These are phyloP conservation scores for Gamarada debralockiae DNA, from an alignment of 495 filamentous ascomycete genomes.

Conservation along the genomic window DNA sequence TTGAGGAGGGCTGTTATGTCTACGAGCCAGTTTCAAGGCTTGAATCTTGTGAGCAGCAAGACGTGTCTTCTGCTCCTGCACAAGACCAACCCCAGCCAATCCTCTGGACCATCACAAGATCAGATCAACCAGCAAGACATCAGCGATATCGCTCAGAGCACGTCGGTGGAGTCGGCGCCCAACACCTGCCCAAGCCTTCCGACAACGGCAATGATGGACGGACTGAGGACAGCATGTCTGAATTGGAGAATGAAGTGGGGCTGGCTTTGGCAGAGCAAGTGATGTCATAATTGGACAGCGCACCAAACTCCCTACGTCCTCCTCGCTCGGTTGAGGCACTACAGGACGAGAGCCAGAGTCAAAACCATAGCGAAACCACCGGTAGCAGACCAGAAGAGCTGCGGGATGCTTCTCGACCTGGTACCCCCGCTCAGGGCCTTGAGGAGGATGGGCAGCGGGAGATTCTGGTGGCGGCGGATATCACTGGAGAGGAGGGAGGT, in stretches of 20 bases:
- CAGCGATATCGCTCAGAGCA: constrained; percentile 1
- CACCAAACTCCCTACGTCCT: constrained; percentile 3
- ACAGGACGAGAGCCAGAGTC: too few relatives aligned
- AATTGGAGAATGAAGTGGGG: constrained; percentile 4
- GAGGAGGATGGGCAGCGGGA: too few relatives aligned
- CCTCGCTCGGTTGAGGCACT: too few relatives aligned
- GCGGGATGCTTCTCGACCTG: too few relatives aligned
- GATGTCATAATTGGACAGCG: neutral
- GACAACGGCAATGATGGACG: constrained; percentile 2
- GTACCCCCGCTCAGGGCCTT: too few relatives aligned
- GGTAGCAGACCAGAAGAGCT: too few relatives aligned
- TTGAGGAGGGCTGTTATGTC: constrained; percentile 2
- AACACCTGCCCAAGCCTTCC: constrained; percentile 2
- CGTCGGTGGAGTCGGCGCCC: constrained; percentile 2
- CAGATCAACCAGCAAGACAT: neutral
- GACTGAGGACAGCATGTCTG: constrained; percentile 2
- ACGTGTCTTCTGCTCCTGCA: constrained; percentile 2
- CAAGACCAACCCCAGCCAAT: constrained; percentile 2
- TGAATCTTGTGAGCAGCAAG: too few relatives aligned
- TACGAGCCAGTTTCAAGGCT: neutral
- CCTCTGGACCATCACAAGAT: neutral
- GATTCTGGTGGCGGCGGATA: too few relatives aligned
- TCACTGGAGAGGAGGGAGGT: too few relatives aligned
- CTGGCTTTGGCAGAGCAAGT: constrained; percentile 2
- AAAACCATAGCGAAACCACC: too few relatives aligned